phyloP scores from a whole-genome alignment of 176 grass and related monocot species.

The Cymbopogon citratus region DNA sequence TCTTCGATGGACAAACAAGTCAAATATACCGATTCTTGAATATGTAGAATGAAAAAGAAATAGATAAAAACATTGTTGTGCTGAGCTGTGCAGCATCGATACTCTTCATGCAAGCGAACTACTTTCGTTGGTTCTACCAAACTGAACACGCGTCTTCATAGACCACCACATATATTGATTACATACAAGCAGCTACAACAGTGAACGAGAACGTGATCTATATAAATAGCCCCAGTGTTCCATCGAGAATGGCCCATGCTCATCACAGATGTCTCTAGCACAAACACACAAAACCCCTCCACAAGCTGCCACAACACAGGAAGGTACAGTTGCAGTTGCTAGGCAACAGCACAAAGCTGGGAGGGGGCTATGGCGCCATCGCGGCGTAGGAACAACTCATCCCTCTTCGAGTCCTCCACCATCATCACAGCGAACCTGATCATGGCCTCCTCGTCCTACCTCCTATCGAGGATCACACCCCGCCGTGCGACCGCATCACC shows the following conservation, averaged over 20 bases:
- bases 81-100: not conserved
- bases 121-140: not conserved
- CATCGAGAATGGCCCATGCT: not conserved
- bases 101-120: not conserved
- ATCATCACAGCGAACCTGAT: constrained; percentile 33
- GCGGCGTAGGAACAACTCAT: constrained; percentile 9
- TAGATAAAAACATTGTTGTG: not conserved
- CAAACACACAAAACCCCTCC: not conserved
- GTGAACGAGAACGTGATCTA: not conserved
- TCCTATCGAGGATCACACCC: not conserved
- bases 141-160: not conserved
- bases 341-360: not conserved
- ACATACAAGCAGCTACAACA: not conserved
- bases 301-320: not conserved
- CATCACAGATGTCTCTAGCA: not conserved
- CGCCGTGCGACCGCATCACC: not conserved
- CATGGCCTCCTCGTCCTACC: constrained; percentile 31
- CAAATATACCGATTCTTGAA: not conserved
- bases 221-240: constrained; percentile 7
- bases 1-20: not conserved
- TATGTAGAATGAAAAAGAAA: not conserved
- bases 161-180: not conserved
- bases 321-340: not conserved
- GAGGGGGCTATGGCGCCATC: not conserved
- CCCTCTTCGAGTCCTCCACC: constrained; percentile 25